Evolutionary conservation across 352 stramenopile genomes (phyloP).

Genomic region (Pythium dissotocum): DNA sequence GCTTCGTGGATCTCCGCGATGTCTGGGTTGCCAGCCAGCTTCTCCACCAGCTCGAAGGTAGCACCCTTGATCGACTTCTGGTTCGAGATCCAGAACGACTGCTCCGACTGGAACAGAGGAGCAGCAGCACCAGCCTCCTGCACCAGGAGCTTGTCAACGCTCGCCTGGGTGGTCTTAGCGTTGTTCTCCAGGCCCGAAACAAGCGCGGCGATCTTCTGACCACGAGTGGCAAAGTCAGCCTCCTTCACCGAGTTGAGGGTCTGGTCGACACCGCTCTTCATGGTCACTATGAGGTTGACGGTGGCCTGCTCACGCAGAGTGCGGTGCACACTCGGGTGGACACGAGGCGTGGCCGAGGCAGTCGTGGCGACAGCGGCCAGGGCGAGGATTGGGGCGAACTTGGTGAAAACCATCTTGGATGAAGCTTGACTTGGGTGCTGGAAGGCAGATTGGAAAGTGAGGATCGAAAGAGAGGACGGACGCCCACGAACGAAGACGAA

Average conservation of each 20-base stretch:
- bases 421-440: too few species aligned
- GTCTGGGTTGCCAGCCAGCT: neutral
- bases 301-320: slow-evolving; percentile 26
- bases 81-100: slow-evolving; percentile 28
- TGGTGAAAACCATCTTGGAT: too few species aligned
- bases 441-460: too few species aligned
- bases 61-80: slow-evolving; percentile 27
- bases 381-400: too few species aligned
- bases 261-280: slow-evolving; percentile 24
- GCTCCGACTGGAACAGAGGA: neutral
- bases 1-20: neutral
- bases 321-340: slow-evolving; percentile 29
- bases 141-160: neutral
- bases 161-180: slow-evolving; percentile 1
- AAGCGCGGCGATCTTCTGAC: slow-evolving; percentile 13
- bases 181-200: neutral
- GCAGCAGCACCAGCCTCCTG: neutral
- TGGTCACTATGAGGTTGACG: slow-evolving; percentile 33
- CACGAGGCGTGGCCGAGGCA: slow-evolving; percentile 1
- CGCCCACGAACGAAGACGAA: too few species aligned
- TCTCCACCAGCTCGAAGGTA: slow-evolving; percentile 19
- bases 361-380: too few species aligned
- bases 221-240: slow-evolving; percentile 6
- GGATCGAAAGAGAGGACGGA: too few species aligned
- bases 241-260: slow-evolving; percentile 16